Percentiles rank a stretch among this genome's conserved stretches.
Evolutionary conservation across 768 basidiomycete genomes (phyloP).

Genomic region (Suillus brevipes): DNA sequence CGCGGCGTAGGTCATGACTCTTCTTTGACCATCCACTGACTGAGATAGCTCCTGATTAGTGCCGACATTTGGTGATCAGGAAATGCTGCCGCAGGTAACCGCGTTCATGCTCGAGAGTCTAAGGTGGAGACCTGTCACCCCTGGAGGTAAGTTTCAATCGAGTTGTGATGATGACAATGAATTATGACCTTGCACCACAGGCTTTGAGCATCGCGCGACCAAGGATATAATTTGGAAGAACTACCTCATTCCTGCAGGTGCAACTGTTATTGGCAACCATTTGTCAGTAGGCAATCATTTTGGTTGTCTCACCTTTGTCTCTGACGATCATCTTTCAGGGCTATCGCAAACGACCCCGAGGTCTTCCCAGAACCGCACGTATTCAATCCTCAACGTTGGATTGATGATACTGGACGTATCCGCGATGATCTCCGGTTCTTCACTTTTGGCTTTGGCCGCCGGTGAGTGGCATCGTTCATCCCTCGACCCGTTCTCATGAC

Average conservation of each 20-base stretch:
- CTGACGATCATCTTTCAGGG: constrained; percentile 17
- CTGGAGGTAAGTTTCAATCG: constrained; percentile 23
- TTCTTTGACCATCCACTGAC: not conserved
- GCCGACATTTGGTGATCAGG: constrained; percentile 37
- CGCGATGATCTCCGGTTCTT: constrained; percentile 30
- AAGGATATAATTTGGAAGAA: constrained; percentile 47
- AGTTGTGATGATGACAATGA: not conserved
- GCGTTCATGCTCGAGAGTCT: constrained; percentile 39
- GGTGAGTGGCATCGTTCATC: constrained; percentile 17
- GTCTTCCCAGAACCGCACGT: constrained; percentile 54
- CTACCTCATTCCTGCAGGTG: constrained; percentile 43
- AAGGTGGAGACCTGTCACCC: constrained; percentile 39
- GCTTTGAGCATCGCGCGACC: constrained; percentile 62
- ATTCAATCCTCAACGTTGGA: constrained; percentile 58
- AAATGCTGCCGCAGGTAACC: constrained; percentile 34
- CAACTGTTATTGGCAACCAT: constrained; percentile 38
- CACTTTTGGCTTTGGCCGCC: constrained; percentile 38
- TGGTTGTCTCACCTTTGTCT: not conserved
- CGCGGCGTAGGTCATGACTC: constrained; percentile 17
- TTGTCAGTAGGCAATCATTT: constrained; percentile 27
- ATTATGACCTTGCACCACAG: constrained; percentile 29
- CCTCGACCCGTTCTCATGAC: not conserved
- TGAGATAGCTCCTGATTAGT: constrained; percentile 20
- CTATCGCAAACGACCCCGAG: constrained; percentile 53
- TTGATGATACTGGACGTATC: constrained; percentile 28